These are phyloP conservation scores for Phytophthora agathidicida DNA, from an alignment of 352 stramenopile species.

Conservation along the genomic window DNA sequence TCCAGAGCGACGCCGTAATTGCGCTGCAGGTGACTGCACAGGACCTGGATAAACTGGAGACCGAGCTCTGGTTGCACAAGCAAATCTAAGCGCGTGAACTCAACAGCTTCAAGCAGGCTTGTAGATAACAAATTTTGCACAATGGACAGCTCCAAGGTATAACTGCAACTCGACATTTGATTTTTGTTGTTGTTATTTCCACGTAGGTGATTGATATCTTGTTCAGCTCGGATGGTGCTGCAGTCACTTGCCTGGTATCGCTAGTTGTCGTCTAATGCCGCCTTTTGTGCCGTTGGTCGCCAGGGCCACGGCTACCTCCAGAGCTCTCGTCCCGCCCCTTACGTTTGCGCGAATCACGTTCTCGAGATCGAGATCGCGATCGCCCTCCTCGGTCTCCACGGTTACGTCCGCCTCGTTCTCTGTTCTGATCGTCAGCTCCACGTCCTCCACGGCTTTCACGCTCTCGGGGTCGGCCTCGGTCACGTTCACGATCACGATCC, in stretches of 20 bases:
- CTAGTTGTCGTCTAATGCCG: constrained; percentile 46
- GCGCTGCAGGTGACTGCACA: constrained; percentile 75
- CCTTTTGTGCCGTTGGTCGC: constrained; percentile 47
- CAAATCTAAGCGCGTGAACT: constrained; percentile 75
- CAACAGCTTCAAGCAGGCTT: neutral
- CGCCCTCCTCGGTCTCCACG: constrained; percentile 42
- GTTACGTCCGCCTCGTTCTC: constrained; percentile 31
- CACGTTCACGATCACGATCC: constrained; percentile 21
- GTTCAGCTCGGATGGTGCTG: constrained; percentile 6
- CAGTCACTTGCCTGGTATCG: constrained; percentile 7
- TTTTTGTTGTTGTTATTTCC: too few relatives aligned
- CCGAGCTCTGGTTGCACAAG: constrained; percentile 82
- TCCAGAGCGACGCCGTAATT: constrained; percentile 52
- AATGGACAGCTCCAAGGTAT: constrained; percentile 5
- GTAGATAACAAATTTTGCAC: constrained; percentile 4
- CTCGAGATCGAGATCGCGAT: constrained; percentile 59
- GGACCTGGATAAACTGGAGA: constrained; percentile 84
- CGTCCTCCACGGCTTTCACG: constrained; percentile 24
- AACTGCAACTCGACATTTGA: constrained; percentile 15
- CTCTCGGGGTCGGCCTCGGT: constrained; percentile 18
- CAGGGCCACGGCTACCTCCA: constrained; percentile 28
- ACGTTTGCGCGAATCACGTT: constrained; percentile 73
- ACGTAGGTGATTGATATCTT: constrained; percentile 25
- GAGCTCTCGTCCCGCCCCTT: constrained; percentile 60
- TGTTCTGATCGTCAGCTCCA: constrained; percentile 35